Conservation (phyloP, 192 early-diverging fungal genomes). For the Podila clonocystis region DNA sequence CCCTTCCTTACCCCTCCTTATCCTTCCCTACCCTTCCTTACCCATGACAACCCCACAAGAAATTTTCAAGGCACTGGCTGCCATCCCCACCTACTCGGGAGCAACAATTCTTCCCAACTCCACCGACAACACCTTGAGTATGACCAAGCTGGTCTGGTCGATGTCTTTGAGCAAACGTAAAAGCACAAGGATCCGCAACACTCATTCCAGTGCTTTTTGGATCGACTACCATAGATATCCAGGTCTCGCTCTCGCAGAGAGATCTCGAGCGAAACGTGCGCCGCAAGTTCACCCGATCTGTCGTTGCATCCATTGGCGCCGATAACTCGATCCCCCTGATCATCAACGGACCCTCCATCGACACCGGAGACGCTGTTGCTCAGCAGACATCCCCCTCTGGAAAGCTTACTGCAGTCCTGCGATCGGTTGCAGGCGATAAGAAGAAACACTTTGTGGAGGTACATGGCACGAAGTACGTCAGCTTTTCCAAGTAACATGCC, state of each 20-base stretch:
- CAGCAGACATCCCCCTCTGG: slow-evolving; percentile 48
- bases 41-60: slow-evolving; percentile 43
- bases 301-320: slow-evolving; percentile 45
- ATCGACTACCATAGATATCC: slow-evolving; percentile 23
- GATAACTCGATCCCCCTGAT: slow-evolving; percentile 33
- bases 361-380: slow-evolving; percentile 45
- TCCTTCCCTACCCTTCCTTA: not conserved
- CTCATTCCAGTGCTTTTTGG: not conserved
- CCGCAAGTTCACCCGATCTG: slow-evolving; percentile 53
- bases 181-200: not conserved
- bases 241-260: slow-evolving; percentile 54
- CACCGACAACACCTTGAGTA: slow-evolving; percentile 34
- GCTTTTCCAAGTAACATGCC: not conserved
- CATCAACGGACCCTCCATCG: slow-evolving; percentile 32
- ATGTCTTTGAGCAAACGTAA: slow-evolving; percentile 1
- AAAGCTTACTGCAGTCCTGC: slow-evolving; percentile 45
- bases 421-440: slow-evolving; percentile 54
- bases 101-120: slow-evolving; percentile 35
- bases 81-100: slow-evolving; percentile 47
- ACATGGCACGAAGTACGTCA: no score
- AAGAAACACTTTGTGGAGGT: slow-evolving; percentile 69
- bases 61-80: slow-evolving; percentile 42
- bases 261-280: slow-evolving; percentile 63
- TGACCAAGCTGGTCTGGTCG: not conserved
- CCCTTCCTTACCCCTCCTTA: not conserved